These are phyloP conservation scores for Rhododendron kiyosumense DNA, from an alignment of 148 eudicot species.

Conservation along the genomic window DNA sequence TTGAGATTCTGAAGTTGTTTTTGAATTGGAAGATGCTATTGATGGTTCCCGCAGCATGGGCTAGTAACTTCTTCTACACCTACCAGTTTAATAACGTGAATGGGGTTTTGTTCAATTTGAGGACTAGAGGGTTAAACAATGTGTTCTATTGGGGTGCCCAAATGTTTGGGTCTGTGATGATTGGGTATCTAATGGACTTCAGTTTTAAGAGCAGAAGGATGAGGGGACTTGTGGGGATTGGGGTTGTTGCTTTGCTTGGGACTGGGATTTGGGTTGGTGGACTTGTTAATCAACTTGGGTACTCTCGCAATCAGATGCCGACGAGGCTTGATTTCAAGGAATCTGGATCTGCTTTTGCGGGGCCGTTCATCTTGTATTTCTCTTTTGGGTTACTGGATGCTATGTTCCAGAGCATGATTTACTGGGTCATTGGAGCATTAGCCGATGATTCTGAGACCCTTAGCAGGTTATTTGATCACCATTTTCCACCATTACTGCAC, in stretches of 20 bases:
- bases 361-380: constrained; percentile 83
- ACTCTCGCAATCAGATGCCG: constrained; percentile 32
- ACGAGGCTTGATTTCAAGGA: constrained; percentile 70
- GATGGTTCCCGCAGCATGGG: constrained; percentile 74
- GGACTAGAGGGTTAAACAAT: constrained; percentile 90
- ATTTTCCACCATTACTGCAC: not conserved
- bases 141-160: constrained; percentile 98
- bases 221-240: constrained; percentile 68
- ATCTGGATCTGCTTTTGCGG: constrained; percentile 64
- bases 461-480: constrained; percentile 56
- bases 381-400: constrained; percentile 83
- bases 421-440: constrained; percentile 88
- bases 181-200: constrained; percentile 78
- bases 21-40: constrained; percentile 85
- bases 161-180: constrained; percentile 73
- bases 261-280: constrained; percentile 93
- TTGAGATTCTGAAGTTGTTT: constrained; percentile 62
- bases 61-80: constrained; percentile 85
- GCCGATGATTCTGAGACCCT: constrained; percentile 87
- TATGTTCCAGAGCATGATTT: constrained; percentile 95
- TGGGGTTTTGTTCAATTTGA: constrained; percentile 74
- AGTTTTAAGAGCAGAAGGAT: constrained; percentile 71
- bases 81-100: constrained; percentile 94
- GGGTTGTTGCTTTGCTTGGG: constrained; percentile 60
- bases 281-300: constrained; percentile 62